Conservation (phyloP, 306 rosid species). For the Arachis stenosperma region DNA sequence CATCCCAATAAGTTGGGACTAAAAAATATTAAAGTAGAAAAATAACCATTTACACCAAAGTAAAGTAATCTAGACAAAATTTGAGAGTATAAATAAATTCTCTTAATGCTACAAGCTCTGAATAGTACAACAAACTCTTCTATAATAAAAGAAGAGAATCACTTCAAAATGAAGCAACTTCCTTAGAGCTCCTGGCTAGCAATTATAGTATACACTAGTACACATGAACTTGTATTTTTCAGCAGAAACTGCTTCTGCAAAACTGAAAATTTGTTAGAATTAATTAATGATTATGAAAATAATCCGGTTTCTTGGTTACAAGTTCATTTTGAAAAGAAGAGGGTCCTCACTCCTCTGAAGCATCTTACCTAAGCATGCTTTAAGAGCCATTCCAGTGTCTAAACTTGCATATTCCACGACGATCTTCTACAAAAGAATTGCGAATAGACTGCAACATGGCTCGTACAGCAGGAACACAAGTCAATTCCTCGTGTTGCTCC, state of each 20-base stretch:
- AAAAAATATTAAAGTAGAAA: not conserved
- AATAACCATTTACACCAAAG: not conserved
- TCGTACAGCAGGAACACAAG: constrained; percentile 54
- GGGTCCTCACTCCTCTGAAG: not conserved
- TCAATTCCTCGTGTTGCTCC: constrained; percentile 69
- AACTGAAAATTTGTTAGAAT: not conserved
- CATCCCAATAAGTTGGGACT: not conserved
- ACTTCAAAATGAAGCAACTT: constrained; percentile 21
- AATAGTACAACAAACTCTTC: constrained; percentile 30
- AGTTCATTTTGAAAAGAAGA: not conserved
- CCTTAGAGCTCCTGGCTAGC: constrained; percentile 5
- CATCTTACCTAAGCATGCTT: constrained; percentile 37
- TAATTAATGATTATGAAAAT: not conserved
- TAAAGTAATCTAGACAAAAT: constrained; percentile 10
- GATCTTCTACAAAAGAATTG: constrained; percentile 56
- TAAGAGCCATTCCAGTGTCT: constrained; percentile 62
- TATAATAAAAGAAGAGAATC: constrained; percentile 27
- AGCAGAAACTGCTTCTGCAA: constrained; percentile 26
- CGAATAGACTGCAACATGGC: constrained; percentile 73
- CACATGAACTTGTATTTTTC: not conserved
- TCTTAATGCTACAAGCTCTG: constrained; percentile 32
- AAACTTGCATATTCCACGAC: constrained; percentile 88
- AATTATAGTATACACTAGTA: not conserved
- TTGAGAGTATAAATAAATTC: not conserved
- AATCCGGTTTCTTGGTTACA: not conserved